Percentiles rank a stretch among this genome's conserved stretches.
Conservation (phyloP, 768 basidiomycete genomes). For the Calocybe indica region DNA sequence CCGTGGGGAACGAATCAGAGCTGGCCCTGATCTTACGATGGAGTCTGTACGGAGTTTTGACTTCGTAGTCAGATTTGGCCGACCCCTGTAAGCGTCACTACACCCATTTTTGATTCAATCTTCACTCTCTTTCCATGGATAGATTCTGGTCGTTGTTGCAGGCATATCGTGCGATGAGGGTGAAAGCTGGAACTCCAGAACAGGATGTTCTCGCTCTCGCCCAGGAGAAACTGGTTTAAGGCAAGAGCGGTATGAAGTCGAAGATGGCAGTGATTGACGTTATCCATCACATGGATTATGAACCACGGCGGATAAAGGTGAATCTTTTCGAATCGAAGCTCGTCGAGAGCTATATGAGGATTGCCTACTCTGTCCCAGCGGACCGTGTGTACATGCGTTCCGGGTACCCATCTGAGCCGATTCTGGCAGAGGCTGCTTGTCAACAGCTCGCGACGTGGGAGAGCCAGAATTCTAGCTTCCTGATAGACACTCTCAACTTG, state of each 20-base stretch:
- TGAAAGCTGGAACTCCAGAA: no score
- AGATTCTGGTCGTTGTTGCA: background rate
- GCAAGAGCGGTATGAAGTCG: background rate
- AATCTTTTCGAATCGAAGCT: constrained; percentile 4
- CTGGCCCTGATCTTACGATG: background rate
- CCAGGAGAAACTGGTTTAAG: background rate
- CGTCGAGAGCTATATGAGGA: constrained; percentile 14
- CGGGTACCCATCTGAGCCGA: constrained; percentile 14
- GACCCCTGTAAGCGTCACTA: background rate
- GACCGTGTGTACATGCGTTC: constrained; percentile 9
- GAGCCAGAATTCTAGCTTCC: background rate
- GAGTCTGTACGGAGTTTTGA: background rate
- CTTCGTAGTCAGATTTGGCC: background rate
- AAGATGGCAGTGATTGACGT: constrained; percentile 7
- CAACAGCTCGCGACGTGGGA: background rate
- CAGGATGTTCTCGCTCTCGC: background rate
- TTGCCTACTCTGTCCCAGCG: constrained; percentile 12
- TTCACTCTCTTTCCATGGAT: background rate
- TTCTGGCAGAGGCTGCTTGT: constrained; percentile 11
- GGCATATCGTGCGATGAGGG: no score
- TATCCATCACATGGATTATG: constrained; percentile 10
- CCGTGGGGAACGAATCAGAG: background rate
- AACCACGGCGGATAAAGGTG: constrained; percentile 1
- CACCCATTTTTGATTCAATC: background rate
- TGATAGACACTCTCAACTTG: background rate